Percentiles rank a stretch among this genome's conserved stretches.
Evolutionary conservation across 2,329 filamentous ascomycete species (phyloP).

Genomic region (Proliferodiscus dingleyae): DNA sequence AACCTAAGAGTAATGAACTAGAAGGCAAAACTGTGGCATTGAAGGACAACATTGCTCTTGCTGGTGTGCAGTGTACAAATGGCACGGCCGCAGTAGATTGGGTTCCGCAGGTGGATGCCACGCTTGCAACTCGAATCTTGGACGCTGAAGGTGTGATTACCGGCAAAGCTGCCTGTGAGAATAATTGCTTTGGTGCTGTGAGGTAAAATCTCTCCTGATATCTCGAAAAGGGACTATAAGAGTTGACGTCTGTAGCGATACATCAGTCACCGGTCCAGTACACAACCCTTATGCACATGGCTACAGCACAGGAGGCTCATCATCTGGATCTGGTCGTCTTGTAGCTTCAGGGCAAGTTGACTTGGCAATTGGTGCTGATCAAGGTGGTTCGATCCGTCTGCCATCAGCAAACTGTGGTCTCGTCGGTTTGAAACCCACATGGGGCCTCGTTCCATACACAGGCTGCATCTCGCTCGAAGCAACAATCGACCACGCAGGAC

Average conservation of each 20-base stretch:
- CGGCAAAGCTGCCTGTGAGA: constrained; percentile 25
- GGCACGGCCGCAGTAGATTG: constrained; percentile 21
- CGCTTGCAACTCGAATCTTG: constrained; percentile 19
- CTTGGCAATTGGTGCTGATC: constrained; percentile 32
- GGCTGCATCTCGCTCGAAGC: constrained; percentile 44
- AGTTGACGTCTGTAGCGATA: constrained; percentile 12
- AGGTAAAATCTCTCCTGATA: constrained; percentile 7
- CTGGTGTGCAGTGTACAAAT: constrained; percentile 23
- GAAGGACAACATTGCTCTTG: constrained; percentile 25
- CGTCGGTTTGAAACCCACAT: constrained; percentile 26
- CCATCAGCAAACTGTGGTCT: constrained; percentile 24
- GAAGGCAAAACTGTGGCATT: constrained; percentile 18
- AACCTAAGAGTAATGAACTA: constrained; percentile 14
- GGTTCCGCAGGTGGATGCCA: constrained; percentile 22
- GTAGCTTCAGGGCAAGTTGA: constrained; percentile 41
- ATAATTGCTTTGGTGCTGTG: constrained; percentile 25
- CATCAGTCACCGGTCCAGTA: constrained; percentile 20
- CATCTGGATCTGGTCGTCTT: constrained; percentile 42
- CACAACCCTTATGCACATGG: constrained; percentile 42
- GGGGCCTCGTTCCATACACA: constrained; percentile 25
- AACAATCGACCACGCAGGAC: constrained; percentile 46
- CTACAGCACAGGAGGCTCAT: constrained; percentile 46
- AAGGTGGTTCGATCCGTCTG: constrained; percentile 25
- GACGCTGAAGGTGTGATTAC: constrained; percentile 21
- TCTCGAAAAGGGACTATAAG: background rate